Evolutionary conservation across 2,329 filamentous ascomycete genomes (phyloP).

Genomic region (Pestalotiopsis fici): DNA sequence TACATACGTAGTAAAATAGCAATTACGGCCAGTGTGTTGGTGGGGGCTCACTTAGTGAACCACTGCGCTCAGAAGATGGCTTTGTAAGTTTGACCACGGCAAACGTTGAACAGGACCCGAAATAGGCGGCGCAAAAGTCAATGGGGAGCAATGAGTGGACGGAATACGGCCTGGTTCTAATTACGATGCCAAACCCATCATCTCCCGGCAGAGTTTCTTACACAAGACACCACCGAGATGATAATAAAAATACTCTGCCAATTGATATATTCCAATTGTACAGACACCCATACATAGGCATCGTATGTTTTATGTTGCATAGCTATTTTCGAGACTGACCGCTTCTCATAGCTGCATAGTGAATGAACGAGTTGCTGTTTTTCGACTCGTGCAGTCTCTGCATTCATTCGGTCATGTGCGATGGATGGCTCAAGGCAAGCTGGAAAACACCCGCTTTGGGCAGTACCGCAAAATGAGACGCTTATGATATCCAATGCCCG

Average conservation of each 20-base stretch:
- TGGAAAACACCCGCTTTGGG: constrained; percentile 3
- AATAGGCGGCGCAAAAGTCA: neutral
- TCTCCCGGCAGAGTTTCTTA: neutral
- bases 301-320: neutral
- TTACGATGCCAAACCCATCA: too few species aligned
- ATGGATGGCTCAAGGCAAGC: neutral
- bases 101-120: neutral
- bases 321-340: too few species aligned
- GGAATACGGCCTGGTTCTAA: neutral
- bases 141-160: neutral
- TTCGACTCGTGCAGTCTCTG: neutral
- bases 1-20: too few species aligned
- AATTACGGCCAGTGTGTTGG: neutral
- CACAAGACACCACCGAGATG: neutral
- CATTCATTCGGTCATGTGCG: neutral
- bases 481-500: neutral
- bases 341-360: too few species aligned
- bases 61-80: neutral
- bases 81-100: neutral
- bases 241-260: neutral
- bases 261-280: too few species aligned
- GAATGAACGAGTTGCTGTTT: neutral
- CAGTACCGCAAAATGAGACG: neutral
- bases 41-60: neutral
- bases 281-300: neutral